Evolutionary conservation across 2,329 filamentous ascomycete species (phyloP).

Genomic region (Colletotrichum horii): DNA sequence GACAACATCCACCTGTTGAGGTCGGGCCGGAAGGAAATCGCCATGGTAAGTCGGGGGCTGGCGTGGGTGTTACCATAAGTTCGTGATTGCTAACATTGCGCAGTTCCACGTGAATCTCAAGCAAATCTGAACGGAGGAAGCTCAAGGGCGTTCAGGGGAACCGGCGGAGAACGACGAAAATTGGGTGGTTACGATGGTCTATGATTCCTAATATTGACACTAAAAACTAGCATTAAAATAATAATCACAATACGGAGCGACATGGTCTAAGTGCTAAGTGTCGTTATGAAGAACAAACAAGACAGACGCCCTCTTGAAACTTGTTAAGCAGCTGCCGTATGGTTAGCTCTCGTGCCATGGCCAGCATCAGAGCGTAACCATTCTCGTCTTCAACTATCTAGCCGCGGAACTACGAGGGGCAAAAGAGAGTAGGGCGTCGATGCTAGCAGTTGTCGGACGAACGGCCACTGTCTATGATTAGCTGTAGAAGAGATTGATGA

Average conservation of each 20-base stretch:
- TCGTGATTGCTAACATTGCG: background rate
- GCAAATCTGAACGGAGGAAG: background rate
- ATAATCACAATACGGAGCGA: background rate
- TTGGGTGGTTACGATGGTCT: background rate
- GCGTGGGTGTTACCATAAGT: background rate
- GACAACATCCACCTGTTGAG: conserved; percentile 38
- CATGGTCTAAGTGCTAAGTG: too few relatives aligned
- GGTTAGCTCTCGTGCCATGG: background rate
- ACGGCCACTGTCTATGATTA: accelerated
- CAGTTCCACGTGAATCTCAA: conserved; percentile 20
- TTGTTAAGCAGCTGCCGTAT: background rate
- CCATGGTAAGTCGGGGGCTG: conserved; percentile 34
- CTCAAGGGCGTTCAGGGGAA: background rate
- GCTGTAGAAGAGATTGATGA: background rate
- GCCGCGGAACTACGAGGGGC: background rate
- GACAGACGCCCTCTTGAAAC: background rate
- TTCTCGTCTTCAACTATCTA: background rate
- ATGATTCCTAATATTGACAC: background rate
- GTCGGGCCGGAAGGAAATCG: conserved; percentile 31
- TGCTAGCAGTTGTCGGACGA: background rate
- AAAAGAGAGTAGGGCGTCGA: background rate
- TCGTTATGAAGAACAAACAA: background rate
- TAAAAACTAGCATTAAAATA: background rate
- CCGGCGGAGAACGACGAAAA: background rate
- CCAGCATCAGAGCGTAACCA: background rate